Base-by-base conservation (phyloP, 495 filamentous ascomycete genomes). In the Podospora tetraspora region DNA sequence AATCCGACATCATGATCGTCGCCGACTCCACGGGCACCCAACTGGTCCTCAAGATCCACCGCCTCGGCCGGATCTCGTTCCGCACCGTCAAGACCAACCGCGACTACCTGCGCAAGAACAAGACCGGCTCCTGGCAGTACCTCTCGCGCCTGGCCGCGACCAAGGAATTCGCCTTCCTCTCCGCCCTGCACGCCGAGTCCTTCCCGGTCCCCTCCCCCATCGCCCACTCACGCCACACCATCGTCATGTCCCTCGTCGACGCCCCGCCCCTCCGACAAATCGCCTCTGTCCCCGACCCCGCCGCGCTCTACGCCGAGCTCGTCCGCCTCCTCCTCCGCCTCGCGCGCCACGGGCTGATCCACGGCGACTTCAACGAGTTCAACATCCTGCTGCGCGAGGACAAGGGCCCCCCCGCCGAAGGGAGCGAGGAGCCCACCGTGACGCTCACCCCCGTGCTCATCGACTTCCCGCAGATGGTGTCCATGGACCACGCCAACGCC, bases 301-400 rank as follows among this genome's bases (percentile, higher is more conserved):
- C 92, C 10, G 76, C 73, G 29, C 83, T 99, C 22, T 98, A 98
- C 80, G 89, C 90, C 43, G 90, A 97, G 63, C 81, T 99, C 64
- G 96, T 99, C 77, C 85, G 88, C 64, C 87, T 97, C 69, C 92
- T 97, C 68, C 76, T 99, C 58, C 83, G 87, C 62, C 84, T 99
- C 25, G 95, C 95, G n/a, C 84, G 85, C 30, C 89, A 90, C 72
- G 96, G 95, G 9, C 80, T 99, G 66, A 98, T 99, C 64, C 95
- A 99, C 77, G 96, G 95, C 71, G 95, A 99, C 77, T 98, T 97
- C 82, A 99, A 99, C 81, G 96, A 98, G 80, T 99, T 99, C 83
- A 99, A 99, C 75, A 92, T 99, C 67, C 83, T 99, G 22, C 89
- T 98, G 78, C 89, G 93, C 70, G 93, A 96, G 72, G 84, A 87